These are phyloP conservation scores for Euphorbia celastroides DNA, from an alignment of 441 rosid genomes.

Conservation along the genomic window DNA sequence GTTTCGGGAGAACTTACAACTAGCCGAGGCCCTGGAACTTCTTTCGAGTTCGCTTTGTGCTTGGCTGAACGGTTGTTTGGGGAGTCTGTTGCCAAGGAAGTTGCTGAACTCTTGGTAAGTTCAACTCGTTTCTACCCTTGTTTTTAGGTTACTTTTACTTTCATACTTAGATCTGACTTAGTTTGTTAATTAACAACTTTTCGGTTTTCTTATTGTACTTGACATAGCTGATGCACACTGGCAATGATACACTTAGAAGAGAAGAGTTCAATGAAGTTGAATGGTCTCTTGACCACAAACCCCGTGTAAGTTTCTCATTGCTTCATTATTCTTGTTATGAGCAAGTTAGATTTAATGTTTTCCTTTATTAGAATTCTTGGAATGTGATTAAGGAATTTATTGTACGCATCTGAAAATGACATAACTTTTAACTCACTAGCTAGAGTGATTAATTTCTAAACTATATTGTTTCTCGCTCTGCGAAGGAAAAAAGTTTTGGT, in stretches of 20 bases:
- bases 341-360: constrained; percentile 4
- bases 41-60: constrained; percentile 73
- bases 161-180: no score
- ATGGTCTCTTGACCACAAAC: constrained; percentile 60
- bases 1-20: constrained; percentile 90
- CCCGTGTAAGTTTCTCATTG: constrained; percentile 50
- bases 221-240: constrained; percentile 46
- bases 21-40: constrained; percentile 95
- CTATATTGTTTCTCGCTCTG: no score
- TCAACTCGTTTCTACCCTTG: no score
- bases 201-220: constrained; percentile 20
- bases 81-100: constrained; percentile 59
- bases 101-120: constrained; percentile 58
- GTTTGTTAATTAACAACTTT: no score
- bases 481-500: no score
- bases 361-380: constrained; percentile 1
- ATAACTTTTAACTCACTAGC: no score
- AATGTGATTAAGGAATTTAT: neutral
- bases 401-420: neutral
- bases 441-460: no score
- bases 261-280: constrained; percentile 73
- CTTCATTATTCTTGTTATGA: neutral
- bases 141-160: no score
- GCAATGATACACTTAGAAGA: constrained; percentile 35
- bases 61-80: constrained; percentile 81